phyloP scores from a whole-genome alignment of 805 yeast genomes.

The Ogataea siamensis region DNA sequence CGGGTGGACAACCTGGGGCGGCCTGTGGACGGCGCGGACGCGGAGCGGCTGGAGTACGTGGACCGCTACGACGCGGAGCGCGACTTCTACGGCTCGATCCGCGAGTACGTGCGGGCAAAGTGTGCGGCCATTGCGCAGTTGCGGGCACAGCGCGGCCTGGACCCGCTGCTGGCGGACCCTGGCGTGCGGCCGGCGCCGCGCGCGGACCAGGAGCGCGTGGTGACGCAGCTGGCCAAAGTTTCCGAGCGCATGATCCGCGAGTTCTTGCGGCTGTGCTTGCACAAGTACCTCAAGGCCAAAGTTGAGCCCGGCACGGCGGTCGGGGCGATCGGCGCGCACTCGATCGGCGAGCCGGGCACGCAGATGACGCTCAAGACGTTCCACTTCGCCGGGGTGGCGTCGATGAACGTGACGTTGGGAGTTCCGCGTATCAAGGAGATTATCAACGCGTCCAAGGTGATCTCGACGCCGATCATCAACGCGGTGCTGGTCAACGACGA shows the following conservation, averaged over 20 bases:
- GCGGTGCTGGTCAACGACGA: conserved; percentile 88
- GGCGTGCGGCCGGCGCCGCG: conserved; percentile 30
- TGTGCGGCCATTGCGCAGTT: conserved; percentile 54
- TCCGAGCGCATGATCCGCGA: conserved; percentile 55
- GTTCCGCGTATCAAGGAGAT: conserved; percentile 99
- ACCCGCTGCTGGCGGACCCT: conserved; percentile 38
- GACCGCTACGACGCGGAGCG: conserved; percentile 90
- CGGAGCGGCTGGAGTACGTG: conserved; percentile 65
- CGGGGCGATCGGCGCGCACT: conserved; percentile 98
- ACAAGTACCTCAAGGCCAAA: conserved; percentile 81
- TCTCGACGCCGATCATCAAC: conserved; percentile 94
- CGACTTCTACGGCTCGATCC: conserved; percentile 72
- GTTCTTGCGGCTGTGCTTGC: conserved; percentile 73
- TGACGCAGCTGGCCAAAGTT: conserved; percentile 66
- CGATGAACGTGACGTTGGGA: conserved; percentile 98
- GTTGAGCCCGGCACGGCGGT: conserved; percentile 99
- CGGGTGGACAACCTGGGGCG: conserved; percentile 76
- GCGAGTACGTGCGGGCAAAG: conserved; percentile 58
- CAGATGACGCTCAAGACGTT: conserved; percentile 86
- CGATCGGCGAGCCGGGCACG: conserved; percentile 99
- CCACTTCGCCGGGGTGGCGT: conserved; percentile 98
- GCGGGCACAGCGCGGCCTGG: conserved; percentile 52
- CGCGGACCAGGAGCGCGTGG: conserved; percentile 40
- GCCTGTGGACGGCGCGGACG: conserved; percentile 42
- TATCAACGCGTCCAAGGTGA: conserved; percentile 92